Evolutionary conservation across 306 rosid genomes (phyloP).

Genomic region (Ammopiptanthus mongolicus): DNA sequence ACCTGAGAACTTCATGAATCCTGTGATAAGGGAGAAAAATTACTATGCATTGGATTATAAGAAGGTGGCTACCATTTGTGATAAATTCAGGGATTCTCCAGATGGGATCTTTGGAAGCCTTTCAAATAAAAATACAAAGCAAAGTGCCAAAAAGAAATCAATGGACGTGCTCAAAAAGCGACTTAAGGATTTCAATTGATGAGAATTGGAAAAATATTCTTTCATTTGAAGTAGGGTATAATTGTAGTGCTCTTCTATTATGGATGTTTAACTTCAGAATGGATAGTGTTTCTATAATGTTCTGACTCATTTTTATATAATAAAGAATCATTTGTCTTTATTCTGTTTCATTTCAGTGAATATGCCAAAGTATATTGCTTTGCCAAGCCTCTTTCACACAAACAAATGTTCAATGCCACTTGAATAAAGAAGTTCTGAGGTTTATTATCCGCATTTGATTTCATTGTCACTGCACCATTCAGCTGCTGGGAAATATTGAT

Average conservation of each 20-base stretch:
- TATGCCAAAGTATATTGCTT: not conserved
- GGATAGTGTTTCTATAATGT: not conserved
- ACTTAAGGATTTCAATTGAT: constrained; percentile 79
- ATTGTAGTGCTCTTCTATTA: not conserved
- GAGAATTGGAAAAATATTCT: constrained; percentile 7
- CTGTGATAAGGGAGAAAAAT: constrained; percentile 82
- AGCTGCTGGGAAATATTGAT: not conserved
- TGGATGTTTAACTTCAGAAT: constrained; percentile 9
- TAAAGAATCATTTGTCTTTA: not conserved
- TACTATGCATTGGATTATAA: constrained; percentile 77
- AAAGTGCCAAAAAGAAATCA: constrained; percentile 77
- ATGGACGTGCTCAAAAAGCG: constrained; percentile 81
- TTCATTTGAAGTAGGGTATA: constrained; percentile 32
- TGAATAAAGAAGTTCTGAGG: not conserved
- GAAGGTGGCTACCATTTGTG: constrained; percentile 71
- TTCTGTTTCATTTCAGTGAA: not conserved
- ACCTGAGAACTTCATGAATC: constrained; percentile 97
- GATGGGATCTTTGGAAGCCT: constrained; percentile 91
- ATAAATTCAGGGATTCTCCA: constrained; percentile 77
- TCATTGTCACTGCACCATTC: not conserved
- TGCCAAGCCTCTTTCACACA: not conserved
- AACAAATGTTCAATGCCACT: not conserved
- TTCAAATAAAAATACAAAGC: constrained; percentile 66
- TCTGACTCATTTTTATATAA: not conserved
- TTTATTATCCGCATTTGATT: not conserved